Percentiles rank a stretch among this genome's conserved stretches.
phyloP scores from a whole-genome alignment of 2,329 filamentous ascomycete species.

The Neonectria ditissima region DNA sequence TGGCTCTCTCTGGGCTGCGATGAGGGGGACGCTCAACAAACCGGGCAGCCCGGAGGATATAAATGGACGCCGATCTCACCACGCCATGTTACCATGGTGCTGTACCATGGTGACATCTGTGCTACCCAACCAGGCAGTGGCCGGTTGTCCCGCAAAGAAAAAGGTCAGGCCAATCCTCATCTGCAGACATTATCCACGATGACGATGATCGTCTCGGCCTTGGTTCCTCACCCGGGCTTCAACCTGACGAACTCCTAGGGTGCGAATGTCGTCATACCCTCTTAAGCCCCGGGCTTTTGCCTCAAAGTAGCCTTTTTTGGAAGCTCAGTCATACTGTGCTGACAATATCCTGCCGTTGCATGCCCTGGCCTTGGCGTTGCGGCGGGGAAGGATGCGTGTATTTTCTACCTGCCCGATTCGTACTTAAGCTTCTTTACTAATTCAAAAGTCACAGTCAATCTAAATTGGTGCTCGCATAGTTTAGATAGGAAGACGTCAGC shows the following conservation, averaged over 20 bases:
- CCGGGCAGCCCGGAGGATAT: slow-evolving; percentile 28
- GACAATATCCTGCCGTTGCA: not conserved
- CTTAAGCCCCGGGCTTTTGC: not conserved
- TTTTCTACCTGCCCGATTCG: not conserved
- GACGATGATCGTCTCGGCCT: slow-evolving; percentile 20
- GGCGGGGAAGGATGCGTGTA: not conserved
- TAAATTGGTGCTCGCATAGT: not conserved
- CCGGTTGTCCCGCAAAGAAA: not conserved
- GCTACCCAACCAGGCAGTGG: not conserved
- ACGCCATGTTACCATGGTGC: slow-evolving; percentile 35
- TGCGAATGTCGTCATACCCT: slow-evolving; percentile 38
- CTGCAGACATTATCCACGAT: not conserved
- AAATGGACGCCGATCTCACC: slow-evolving; percentile 29
- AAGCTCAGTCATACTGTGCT: not conserved
- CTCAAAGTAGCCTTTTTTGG: not conserved
- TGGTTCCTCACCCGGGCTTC: slow-evolving; percentile 32
- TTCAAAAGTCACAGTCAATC: not conserved
- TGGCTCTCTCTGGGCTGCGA: not conserved
- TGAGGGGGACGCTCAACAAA: not conserved
- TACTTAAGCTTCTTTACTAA: not conserved
- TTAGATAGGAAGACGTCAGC: too few species aligned
- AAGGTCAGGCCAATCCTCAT: not conserved
- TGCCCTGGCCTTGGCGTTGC: not conserved
- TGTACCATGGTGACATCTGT: slow-evolving; percentile 32
- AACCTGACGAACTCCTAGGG: slow-evolving; percentile 33